A percentile compares a stretch with the other conserved stretches of the same genome.
Conservation (phyloP, 768 basidiomycete species). For the Lyophyllum semitale region DNA sequence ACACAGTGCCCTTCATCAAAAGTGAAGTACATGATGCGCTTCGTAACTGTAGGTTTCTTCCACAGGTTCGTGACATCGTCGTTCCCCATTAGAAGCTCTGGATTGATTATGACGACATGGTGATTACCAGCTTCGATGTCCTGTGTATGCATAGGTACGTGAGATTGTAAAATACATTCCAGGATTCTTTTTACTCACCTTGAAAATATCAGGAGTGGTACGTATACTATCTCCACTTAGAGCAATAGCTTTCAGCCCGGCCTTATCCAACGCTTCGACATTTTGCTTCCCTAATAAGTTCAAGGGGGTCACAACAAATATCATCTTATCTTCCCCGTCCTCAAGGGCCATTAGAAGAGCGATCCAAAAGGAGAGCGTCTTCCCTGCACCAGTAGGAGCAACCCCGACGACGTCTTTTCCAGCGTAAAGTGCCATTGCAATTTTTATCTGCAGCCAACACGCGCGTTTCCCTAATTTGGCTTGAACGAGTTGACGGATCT, state of each 20-base stretch:
- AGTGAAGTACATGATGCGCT: constrained; percentile 3
- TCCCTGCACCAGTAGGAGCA: neutral
- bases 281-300: neutral
- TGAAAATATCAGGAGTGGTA: constrained; percentile 8
- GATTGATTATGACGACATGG: neutral
- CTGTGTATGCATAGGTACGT: neutral
- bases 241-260: constrained; percentile 7
- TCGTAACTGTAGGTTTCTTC: constrained; percentile 14
- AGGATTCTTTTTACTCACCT: constrained; percentile 8
- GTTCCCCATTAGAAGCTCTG: constrained; percentile 25
- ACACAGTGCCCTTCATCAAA: constrained; percentile 13
- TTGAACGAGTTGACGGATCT: neutral
- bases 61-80: constrained; percentile 12
- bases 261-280: neutral
- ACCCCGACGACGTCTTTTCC: constrained; percentile 3
- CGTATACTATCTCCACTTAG: constrained; percentile 15
- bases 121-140: neutral
- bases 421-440: constrained; percentile 1
- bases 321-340: neutral
- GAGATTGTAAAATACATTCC: neutral
- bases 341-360: neutral
- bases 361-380: neutral
- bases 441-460: constrained; percentile 3
- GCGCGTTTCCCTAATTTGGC: neutral
- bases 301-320: neutral